phyloP scores from a whole-genome alignment of 2,329 filamentous ascomycete genomes.

The Calonectria honghensis region DNA sequence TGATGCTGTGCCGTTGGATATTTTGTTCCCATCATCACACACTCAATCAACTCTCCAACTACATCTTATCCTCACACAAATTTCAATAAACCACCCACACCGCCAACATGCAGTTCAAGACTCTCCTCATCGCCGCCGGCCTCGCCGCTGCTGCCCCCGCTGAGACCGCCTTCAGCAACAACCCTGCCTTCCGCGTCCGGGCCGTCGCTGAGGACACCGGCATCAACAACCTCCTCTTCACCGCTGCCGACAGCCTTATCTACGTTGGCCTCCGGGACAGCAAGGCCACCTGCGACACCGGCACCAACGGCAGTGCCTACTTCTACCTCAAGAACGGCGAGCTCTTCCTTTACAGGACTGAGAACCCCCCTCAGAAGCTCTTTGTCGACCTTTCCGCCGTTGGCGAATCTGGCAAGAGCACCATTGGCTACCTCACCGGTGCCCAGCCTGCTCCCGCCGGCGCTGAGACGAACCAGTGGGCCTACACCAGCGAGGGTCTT shows the following conservation, averaged over 20 bases:
- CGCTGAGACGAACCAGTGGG: conserved; percentile 68
- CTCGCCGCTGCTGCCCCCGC: conserved; percentile 53
- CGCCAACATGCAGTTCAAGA: conserved; percentile 56
- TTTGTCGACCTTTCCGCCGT: conserved; percentile 75
- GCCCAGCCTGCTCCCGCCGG: conserved; percentile 59
- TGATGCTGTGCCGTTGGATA: background rate
- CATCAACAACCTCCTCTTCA: conserved; percentile 68
- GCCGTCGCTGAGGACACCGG: conserved; percentile 65
- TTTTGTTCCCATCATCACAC: background rate
- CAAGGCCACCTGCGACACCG: conserved; percentile 69
- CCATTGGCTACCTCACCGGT: conserved; percentile 71
- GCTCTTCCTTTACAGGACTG: conserved; percentile 67
- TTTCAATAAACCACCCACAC: background rate
- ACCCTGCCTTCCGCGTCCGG: conserved; percentile 17
- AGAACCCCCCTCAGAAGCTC: conserved; percentile 67
- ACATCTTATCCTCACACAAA: background rate
- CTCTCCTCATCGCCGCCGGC: conserved; percentile 53
- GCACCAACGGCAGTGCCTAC: conserved; percentile 64
- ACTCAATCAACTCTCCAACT: conserved; percentile 11
- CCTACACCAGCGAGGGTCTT: conserved; percentile 65
- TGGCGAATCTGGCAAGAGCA: conserved; percentile 67
- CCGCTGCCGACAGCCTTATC: conserved; percentile 67
- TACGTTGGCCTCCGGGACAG: conserved; percentile 66
- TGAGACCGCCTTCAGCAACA: background rate
- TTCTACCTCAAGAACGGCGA: conserved; percentile 68